A percentile compares a stretch with the other conserved stretches of the same genome.
Evolutionary conservation across 176 grass and related monocot species (phyloP).

Genomic region (Oryza coarctata): DNA sequence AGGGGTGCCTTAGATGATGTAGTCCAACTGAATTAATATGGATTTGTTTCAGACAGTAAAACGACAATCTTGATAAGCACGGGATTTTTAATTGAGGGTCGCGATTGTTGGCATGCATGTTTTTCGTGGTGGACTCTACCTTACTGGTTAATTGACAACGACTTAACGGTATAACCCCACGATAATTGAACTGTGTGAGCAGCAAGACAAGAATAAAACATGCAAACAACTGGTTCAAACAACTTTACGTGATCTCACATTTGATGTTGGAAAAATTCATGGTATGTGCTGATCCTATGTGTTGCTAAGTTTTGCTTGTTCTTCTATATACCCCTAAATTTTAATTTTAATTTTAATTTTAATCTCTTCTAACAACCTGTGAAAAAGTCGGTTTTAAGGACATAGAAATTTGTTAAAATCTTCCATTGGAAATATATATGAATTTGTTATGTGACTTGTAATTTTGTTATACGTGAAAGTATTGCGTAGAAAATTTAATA

Average conservation of each 20-base stretch:
- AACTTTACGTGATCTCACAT: not conserved
- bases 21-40: slow-evolving; percentile 2
- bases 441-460: too few relatives aligned
- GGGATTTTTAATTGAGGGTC: not conserved
- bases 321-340: too few relatives aligned
- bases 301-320: too few relatives aligned
- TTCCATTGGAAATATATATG: too few relatives aligned
- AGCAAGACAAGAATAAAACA: not conserved
- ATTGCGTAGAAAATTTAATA: too few relatives aligned
- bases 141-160: not conserved
- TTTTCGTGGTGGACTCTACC: slow-evolving; percentile 14
- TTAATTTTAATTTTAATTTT: too few relatives aligned
- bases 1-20: slow-evolving; percentile 19
- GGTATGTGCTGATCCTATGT: too few relatives aligned
- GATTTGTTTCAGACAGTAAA: slow-evolving; percentile 43
- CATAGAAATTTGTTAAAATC: too few relatives aligned
- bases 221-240: not conserved
- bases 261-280: too few relatives aligned
- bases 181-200: not conserved
- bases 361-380: too few relatives aligned
- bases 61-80: slow-evolving; percentile 47
- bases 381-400: too few relatives aligned
- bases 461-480: too few relatives aligned
- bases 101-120: not conserved
- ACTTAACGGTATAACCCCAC: not conserved